Evolutionary conservation across 306 rosid species (phyloP).

Genomic region (Carpinus fangiana): DNA sequence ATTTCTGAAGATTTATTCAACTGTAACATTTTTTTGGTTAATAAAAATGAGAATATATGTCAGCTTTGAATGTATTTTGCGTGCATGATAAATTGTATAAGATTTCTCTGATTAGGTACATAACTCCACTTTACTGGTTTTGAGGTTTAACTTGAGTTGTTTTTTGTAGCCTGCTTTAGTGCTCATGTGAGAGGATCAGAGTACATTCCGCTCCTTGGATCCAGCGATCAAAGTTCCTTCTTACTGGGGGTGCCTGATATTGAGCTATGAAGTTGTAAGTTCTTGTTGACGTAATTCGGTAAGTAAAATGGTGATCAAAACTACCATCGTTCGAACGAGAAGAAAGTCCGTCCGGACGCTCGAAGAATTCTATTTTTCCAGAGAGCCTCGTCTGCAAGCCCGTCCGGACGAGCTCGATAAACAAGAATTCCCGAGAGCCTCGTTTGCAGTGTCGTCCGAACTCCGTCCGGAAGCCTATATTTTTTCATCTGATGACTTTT

Average conservation of each 20-base stretch:
- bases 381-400: too few relatives aligned
- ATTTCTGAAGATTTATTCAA: not conserved
- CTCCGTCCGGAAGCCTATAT: too few relatives aligned
- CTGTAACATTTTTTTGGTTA: not conserved
- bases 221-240: slow-evolving; percentile 71
- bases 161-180: slow-evolving; percentile 82
- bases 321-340: too few relatives aligned
- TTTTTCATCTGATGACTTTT: too few relatives aligned
- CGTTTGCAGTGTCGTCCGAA: too few relatives aligned
- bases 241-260: slow-evolving; percentile 64
- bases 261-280: slow-evolving; percentile 67
- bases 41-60: not conserved
- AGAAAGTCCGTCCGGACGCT: too few relatives aligned
- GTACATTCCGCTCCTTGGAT: slow-evolving; percentile 79
- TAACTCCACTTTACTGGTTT: not conserved
- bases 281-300: too few relatives aligned
- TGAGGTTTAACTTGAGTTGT: not conserved
- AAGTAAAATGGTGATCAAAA: too few relatives aligned
- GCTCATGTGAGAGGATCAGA: slow-evolving; percentile 96
- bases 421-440: too few relatives aligned
- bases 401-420: too few relatives aligned
- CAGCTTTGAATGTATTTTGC: not conserved
- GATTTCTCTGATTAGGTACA: not conserved
- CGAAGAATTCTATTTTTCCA: too few relatives aligned
- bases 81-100: not conserved